These are phyloP conservation scores for Lasiosphaeris hirsuta DNA, from an alignment of 495 filamentous ascomycete genomes.

Conservation along the genomic window DNA sequence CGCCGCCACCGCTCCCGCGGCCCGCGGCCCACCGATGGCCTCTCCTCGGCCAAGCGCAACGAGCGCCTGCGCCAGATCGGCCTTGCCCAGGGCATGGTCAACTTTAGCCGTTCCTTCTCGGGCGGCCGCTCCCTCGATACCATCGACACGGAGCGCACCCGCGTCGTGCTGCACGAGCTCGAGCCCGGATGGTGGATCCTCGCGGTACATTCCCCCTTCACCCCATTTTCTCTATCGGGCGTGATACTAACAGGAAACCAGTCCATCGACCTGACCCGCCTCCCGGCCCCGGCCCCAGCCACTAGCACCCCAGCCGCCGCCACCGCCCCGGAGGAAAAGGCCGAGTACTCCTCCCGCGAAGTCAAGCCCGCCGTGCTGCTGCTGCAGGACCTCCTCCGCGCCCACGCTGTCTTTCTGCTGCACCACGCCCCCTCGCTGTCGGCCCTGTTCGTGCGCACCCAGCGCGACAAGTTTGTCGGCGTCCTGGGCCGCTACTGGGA, in stretches of 20 bases:
- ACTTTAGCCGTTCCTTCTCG: slow-evolving; percentile 86
- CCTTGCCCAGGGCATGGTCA: slow-evolving; percentile 96
- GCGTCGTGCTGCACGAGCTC: slow-evolving; percentile 80
- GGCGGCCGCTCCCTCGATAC: slow-evolving; percentile 70
- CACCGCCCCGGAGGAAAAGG: slow-evolving; percentile 30
- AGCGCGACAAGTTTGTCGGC: slow-evolving; percentile 44
- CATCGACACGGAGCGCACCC: slow-evolving; percentile 84
- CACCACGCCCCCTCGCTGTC: slow-evolving; percentile 74
- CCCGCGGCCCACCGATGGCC: slow-evolving; percentile 37
- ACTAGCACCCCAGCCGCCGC: slow-evolving; percentile 25
- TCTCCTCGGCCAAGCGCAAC: slow-evolving; percentile 64
- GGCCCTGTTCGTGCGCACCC: slow-evolving; percentile 56
- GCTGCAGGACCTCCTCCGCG: slow-evolving; percentile 74
- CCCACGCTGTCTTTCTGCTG: slow-evolving; percentile 79
- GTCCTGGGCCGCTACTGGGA: slow-evolving; percentile 85
- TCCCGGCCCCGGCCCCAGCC: slow-evolving; percentile 42
- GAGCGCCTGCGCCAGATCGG: slow-evolving; percentile 87
- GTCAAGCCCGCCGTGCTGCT: slow-evolving; percentile 77
- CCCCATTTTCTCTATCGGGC: not conserved
- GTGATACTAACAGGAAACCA: slow-evolving; percentile 23
- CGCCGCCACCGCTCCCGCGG: slow-evolving; percentile 29
- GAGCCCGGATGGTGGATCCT: slow-evolving; percentile 89
- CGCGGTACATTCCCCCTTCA: slow-evolving; percentile 54
- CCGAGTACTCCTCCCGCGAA: slow-evolving; percentile 84
- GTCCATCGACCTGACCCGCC: slow-evolving; percentile 72